phyloP scores from a whole-genome alignment of 2,329 filamentous ascomycete genomes.

The Seiridium unicorne region DNA sequence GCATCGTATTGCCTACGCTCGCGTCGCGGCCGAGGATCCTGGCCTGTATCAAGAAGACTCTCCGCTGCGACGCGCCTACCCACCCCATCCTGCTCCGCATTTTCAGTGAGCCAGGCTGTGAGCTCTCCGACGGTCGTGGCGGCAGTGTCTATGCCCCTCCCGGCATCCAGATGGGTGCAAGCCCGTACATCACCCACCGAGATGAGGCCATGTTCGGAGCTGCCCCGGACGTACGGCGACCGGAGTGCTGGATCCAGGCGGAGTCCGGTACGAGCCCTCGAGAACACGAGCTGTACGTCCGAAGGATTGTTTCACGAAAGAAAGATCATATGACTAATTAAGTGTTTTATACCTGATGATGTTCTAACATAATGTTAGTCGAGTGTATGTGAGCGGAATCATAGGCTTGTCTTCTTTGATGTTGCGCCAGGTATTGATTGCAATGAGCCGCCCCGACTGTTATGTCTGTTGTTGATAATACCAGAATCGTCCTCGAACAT shows the following conservation, averaged over 20 bases:
- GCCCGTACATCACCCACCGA: constrained; percentile 8
- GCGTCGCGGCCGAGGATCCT: constrained; percentile 2
- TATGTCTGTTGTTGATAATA: too few relatives aligned
- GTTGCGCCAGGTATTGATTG: too few relatives aligned
- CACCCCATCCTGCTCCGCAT: constrained; percentile 10
- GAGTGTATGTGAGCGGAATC: too few relatives aligned
- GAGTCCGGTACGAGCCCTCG: neutral
- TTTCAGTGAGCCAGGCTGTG: constrained; percentile 4
- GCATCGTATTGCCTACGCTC: neutral
- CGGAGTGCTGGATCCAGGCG: constrained; percentile 3
- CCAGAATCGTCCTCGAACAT: too few relatives aligned
- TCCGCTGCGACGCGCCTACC: constrained; percentile 5
- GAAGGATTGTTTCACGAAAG: neutral
- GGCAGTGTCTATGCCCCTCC: neutral
- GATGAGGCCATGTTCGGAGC: constrained; percentile 6
- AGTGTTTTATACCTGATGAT: too few relatives aligned
- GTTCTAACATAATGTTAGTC: too few relatives aligned
- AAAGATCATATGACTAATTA: too few relatives aligned
- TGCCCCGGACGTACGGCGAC: constrained; percentile 3
- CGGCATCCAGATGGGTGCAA: constrained; percentile 6
- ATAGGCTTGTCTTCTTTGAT: too few relatives aligned
- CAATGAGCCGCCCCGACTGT: too few relatives aligned
- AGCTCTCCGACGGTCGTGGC: neutral
- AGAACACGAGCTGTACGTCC: constrained; percentile 4
- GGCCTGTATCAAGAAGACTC: constrained; percentile 6